Evolutionary conservation across 179 eudicot species (phyloP).

Genomic region (Gypsophila paniculata): DNA sequence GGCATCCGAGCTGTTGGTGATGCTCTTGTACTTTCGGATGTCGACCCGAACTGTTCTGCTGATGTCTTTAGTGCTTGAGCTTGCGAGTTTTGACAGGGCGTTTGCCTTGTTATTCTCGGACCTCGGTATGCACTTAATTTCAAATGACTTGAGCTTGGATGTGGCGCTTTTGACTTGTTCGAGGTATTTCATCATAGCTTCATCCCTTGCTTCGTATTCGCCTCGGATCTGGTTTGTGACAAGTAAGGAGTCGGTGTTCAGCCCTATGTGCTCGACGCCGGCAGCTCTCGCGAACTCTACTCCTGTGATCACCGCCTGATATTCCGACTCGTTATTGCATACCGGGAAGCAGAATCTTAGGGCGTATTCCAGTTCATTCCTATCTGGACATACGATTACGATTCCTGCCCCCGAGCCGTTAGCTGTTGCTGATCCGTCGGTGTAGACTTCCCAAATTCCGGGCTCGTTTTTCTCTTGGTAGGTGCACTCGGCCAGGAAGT

Average conservation of each 20-base stretch:
- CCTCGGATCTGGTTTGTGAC: background rate
- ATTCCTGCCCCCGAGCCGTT: background rate
- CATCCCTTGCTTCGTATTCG: too few species aligned
- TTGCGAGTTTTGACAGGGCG: too few species aligned
- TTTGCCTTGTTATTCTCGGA: too few species aligned
- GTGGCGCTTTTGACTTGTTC: too few species aligned
- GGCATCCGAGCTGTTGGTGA: too few species aligned
- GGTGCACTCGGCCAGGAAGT: background rate
- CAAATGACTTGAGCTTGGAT: too few species aligned
- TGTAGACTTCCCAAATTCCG: background rate
- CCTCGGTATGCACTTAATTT: too few species aligned
- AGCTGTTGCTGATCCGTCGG: background rate
- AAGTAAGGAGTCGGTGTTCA: background rate
- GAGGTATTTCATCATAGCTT: too few species aligned
- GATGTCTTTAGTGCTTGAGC: too few species aligned
- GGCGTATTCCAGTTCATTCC: background rate
- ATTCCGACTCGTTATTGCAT: constrained; percentile 12
- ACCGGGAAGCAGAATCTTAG: background rate
- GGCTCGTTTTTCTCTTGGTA: background rate
- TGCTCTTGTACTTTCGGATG: too few species aligned
- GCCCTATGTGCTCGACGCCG: background rate
- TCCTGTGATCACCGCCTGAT: constrained; percentile 3
- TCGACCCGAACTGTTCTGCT: too few species aligned
- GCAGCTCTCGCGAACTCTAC: background rate
- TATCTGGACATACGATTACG: background rate